Evolutionary conservation across 2,329 filamentous ascomycete genomes (phyloP).

Genomic region (Verticillium nubilum): DNA sequence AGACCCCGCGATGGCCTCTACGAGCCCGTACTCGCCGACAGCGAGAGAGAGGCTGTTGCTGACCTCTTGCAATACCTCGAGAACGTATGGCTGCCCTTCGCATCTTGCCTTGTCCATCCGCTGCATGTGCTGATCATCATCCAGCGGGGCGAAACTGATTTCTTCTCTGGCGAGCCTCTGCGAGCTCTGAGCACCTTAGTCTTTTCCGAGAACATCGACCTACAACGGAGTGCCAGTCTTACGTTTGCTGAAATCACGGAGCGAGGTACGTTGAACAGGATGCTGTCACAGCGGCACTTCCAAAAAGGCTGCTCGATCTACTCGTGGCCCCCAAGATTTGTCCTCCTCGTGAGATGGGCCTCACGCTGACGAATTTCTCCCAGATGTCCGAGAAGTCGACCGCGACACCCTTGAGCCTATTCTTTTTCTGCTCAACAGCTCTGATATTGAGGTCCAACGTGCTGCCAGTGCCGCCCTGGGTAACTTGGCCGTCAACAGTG

Average conservation of each 20-base stretch:
- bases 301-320: not conserved
- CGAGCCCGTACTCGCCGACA: constrained; percentile 86
- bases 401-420: constrained; percentile 94
- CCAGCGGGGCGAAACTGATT: constrained; percentile 93
- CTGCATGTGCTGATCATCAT: constrained; percentile 21
- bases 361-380: constrained; percentile 9
- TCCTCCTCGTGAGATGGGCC: not conserved
- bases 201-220: constrained; percentile 97
- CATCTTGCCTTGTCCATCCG: not conserved
- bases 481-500: constrained; percentile 96
- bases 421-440: constrained; percentile 87
- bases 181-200: constrained; percentile 92
- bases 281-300: not conserved
- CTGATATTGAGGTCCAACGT: constrained; percentile 94
- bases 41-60: constrained; percentile 92
- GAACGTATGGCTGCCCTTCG: constrained; percentile 59
- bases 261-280: constrained; percentile 58
- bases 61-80: constrained; percentile 94
- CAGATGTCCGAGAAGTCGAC: constrained; percentile 95
- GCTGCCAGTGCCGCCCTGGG: constrained; percentile 93
- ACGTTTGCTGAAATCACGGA: constrained; percentile 99
- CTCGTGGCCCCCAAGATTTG: constrained; percentile 1
- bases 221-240: constrained; percentile 93
- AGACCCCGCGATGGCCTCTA: constrained; percentile 77
- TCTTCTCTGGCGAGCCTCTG: constrained; percentile 94